Conservation (phyloP, 805 yeast species). For the Saitoella complicata region DNA sequence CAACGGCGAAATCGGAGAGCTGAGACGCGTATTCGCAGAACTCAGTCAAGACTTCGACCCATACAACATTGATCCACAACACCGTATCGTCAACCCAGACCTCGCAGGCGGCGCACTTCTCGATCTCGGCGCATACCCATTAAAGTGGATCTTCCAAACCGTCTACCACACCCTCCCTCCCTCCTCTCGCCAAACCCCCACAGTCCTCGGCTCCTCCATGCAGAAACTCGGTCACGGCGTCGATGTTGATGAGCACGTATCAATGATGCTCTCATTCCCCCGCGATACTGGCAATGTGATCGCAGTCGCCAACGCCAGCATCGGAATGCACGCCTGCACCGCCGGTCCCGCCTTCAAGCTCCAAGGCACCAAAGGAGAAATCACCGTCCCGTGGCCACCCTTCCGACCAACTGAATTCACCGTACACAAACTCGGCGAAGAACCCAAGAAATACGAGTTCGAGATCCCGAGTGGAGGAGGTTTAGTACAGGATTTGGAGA, state of each 20-base stretch:
- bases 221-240: neutral
- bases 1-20: conserved; percentile 30
- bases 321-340: neutral
- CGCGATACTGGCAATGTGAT: neutral
- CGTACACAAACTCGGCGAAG: conserved; percentile 5
- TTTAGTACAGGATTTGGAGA: neutral
- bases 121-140: conserved; percentile 38
- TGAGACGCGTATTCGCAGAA: conserved; percentile 30
- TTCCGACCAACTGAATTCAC: conserved; percentile 14
- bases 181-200: neutral
- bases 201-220: neutral
- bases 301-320: neutral
- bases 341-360: conserved; percentile 6
- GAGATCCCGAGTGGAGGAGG: conserved; percentile 22
- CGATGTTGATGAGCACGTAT: neutral
- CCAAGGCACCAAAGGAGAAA: conserved; percentile 12
- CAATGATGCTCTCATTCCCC: neutral
- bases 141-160: conserved; percentile 24
- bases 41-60: conserved; percentile 25
- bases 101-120: conserved; percentile 43
- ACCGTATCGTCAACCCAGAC: conserved; percentile 28
- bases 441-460: conserved; percentile 1
- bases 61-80: conserved; percentile 20
- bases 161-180: conserved; percentile 8
- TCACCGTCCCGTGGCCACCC: conserved; percentile 12